phyloP scores from a whole-genome alignment of 2,329 filamentous ascomycete genomes.

The Colletotrichum sp. region DNA sequence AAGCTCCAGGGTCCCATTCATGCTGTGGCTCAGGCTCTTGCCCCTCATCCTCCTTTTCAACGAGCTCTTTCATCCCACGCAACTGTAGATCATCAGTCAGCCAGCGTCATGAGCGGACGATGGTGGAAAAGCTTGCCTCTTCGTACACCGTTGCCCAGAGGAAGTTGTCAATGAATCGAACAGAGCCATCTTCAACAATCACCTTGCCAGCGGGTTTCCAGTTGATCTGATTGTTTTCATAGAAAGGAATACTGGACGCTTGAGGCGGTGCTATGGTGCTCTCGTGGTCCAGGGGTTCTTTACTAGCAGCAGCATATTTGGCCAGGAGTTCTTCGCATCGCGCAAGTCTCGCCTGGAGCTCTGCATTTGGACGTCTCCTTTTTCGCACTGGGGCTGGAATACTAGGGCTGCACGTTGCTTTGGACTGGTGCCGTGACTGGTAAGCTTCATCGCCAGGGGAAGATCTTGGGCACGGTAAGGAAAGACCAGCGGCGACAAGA shows the following conservation, averaged over 20 bases:
- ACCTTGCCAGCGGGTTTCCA: conserved; percentile 57
- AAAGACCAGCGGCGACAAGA: neutral
- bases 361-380: conserved; percentile 63
- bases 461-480: neutral
- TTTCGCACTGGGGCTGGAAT: conserved; percentile 65
- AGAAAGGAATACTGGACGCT: neutral
- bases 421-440: conserved; percentile 15
- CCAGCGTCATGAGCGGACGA: neutral
- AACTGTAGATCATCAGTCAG: neutral
- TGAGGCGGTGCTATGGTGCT: neutral
- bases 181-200: conserved; percentile 57
- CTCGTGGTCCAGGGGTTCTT: neutral
- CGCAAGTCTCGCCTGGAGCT: conserved; percentile 63
- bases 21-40: neutral
- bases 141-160: conserved; percentile 60
- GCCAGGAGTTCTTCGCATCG: conserved; percentile 63
- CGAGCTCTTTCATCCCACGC: conserved; percentile 1
- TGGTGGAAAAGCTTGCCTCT: conserved; percentile 46
- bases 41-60: neutral
- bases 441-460: neutral
- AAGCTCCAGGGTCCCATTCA: conserved; percentile 9
- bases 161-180: conserved; percentile 62
- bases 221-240: conserved; percentile 22
- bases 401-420: conserved; percentile 57
- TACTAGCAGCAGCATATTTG: conserved; percentile 50